Evolutionary conservation across 163 green algal genomes (phyloP).

Genomic region (Chlamydomonas reinhardtii): DNA sequence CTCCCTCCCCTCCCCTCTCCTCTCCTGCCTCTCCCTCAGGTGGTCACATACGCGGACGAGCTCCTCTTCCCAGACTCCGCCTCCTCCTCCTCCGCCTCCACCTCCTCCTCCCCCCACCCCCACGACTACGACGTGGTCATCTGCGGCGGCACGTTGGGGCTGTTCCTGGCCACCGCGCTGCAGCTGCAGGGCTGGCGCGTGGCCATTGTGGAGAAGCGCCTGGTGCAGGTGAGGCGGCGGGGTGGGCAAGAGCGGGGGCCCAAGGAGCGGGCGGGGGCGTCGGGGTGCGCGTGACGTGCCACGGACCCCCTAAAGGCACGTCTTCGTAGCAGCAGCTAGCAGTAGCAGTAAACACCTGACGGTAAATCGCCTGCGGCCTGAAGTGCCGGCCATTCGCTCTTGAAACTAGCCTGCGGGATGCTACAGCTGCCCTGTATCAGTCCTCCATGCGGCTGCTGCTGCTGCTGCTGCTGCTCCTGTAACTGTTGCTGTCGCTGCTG

Average conservation of each 20-base stretch:
- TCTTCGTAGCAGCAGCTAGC: too few relatives aligned
- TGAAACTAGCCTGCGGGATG: too few relatives aligned
- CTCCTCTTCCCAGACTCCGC: background rate
- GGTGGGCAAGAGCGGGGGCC: background rate
- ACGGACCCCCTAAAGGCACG: too few relatives aligned
- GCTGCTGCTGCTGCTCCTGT: background rate
- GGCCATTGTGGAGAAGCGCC: constrained; percentile 79
- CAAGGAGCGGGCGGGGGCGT: background rate
- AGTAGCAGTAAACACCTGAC: too few relatives aligned
- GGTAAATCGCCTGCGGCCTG: too few relatives aligned
- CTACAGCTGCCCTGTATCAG: too few relatives aligned
- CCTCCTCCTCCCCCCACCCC: background rate
- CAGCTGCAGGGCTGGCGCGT: constrained; percentile 74
- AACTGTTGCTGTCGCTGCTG: background rate
- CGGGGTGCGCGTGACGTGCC: too few relatives aligned
- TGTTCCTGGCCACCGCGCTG: constrained; percentile 73
- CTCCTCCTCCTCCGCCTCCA: background rate
- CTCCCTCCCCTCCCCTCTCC: too few relatives aligned
- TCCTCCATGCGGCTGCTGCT: too few relatives aligned
- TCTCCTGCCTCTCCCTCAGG: background rate
- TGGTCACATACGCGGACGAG: constrained; percentile 47
- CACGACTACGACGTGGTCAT: constrained; percentile 76
- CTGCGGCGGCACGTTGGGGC: constrained; percentile 93
- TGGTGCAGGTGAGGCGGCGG: constrained; percentile 18
- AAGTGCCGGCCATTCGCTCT: too few relatives aligned